A percentile compares a stretch with the other conserved stretches of the same genome.
Evolutionary conservation across 192 early-diverging fungal genomes (phyloP).

Genomic region (Rhizophagus prolifer): DNA sequence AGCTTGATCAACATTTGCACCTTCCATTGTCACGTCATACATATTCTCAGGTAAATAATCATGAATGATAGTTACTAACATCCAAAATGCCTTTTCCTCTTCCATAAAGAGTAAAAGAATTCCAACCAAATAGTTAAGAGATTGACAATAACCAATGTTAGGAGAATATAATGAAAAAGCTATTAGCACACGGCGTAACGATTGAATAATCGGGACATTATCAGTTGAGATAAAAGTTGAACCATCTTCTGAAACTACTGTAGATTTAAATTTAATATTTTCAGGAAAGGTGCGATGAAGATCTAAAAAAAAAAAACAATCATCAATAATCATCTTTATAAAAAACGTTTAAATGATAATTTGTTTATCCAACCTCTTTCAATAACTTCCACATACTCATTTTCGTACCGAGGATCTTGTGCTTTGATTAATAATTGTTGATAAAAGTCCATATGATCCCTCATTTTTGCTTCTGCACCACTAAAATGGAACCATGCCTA

Average conservation of each 20-base stretch:
- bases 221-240: constrained; percentile 41
- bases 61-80: constrained; percentile 70
- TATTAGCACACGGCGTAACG: constrained; percentile 66
- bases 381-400: constrained; percentile 67
- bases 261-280: constrained; percentile 66
- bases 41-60: constrained; percentile 71
- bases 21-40: constrained; percentile 73
- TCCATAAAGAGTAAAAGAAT: constrained; percentile 69
- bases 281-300: constrained; percentile 77
- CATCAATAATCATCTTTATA: not conserved
- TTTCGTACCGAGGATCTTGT: constrained; percentile 47
- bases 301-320: constrained; percentile 47
- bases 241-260: constrained; percentile 34
- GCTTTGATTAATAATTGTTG: constrained; percentile 45
- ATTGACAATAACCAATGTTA: constrained; percentile 82
- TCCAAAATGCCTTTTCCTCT: constrained; percentile 82
- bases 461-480: constrained; percentile 62
- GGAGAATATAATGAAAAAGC: constrained; percentile 73
- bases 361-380: constrained; percentile 53
- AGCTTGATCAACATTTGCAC: constrained; percentile 68
- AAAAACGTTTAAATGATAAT: constrained; percentile 1
- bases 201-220: constrained; percentile 48
- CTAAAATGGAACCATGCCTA: constrained; percentile 71
- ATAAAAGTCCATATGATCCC: constrained; percentile 58
- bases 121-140: constrained; percentile 77